Evolutionary conservation across 352 stramenopile genomes (phyloP).

Genomic region (Blastocystis sp.): DNA sequence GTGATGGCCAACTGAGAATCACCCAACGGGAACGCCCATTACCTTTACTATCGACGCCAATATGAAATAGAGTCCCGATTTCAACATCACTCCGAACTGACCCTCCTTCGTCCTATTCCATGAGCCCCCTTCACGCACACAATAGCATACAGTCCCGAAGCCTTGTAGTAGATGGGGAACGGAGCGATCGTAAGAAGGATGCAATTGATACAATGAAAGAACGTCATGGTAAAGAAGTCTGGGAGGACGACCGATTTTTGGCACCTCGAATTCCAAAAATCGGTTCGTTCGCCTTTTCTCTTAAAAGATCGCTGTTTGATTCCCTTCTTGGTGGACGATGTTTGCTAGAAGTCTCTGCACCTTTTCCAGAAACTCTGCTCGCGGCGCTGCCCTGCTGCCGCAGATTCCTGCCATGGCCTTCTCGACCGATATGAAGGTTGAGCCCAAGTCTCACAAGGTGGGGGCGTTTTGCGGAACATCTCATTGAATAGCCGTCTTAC

Average conservation of each 20-base stretch:
- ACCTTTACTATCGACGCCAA: constrained; percentile 3
- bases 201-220: constrained; percentile 35
- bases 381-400: background rate
- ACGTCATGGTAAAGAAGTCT: constrained; percentile 1
- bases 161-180: background rate
- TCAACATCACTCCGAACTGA: background rate
- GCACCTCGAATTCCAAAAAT: background rate
- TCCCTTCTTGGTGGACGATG: background rate
- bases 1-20: background rate
- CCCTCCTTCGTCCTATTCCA: background rate
- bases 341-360: constrained; percentile 42
- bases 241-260: background rate
- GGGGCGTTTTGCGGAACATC: background rate
- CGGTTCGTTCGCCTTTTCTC: background rate
- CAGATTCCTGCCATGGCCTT: constrained; percentile 39
- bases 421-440: constrained; percentile 23
- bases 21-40: background rate
- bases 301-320: background rate
- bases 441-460: background rate
- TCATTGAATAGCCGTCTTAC: background rate
- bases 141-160: background rate
- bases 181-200: background rate
- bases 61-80: background rate
- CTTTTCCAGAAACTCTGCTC: constrained; percentile 2
- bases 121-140: background rate